Percentiles rank a stretch among this genome's conserved stretches.
phyloP scores from a whole-genome alignment of 2,329 filamentous ascomycete genomes.

The Clarireedia paspali region DNA sequence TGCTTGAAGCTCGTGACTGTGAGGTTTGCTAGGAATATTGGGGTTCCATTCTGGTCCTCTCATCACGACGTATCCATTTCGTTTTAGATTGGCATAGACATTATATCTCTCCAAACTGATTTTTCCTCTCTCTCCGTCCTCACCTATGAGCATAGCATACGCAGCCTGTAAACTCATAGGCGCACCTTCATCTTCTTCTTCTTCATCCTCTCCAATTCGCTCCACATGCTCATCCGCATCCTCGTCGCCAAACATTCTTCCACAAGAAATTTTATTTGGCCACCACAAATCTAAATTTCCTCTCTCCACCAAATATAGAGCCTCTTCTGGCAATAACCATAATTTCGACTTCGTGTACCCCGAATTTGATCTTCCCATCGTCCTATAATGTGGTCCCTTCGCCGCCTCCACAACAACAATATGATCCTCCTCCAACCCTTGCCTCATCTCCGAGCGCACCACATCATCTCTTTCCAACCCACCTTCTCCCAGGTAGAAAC shows the following conservation, averaged over 20 bases:
- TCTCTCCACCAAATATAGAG: slow-evolving; percentile 80
- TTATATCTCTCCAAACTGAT: slow-evolving; percentile 71
- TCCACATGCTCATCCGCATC: slow-evolving; percentile 34
- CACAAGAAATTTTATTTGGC: slow-evolving; percentile 50
- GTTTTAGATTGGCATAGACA: slow-evolving; percentile 78
- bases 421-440: slow-evolving; percentile 46
- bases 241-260: slow-evolving; percentile 28
- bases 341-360: slow-evolving; percentile 53
- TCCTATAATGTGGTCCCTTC: slow-evolving; percentile 65
- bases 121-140: slow-evolving; percentile 53
- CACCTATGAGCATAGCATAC: slow-evolving; percentile 75
- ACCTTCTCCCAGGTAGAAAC: slow-evolving; percentile 61
- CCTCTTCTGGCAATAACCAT: slow-evolving; percentile 89
- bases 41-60: slow-evolving; percentile 53
- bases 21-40: slow-evolving; percentile 16
- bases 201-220: slow-evolving; percentile 16
- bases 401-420: slow-evolving; percentile 64
- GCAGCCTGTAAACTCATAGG: slow-evolving; percentile 87
- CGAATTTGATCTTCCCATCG: slow-evolving; percentile 61
- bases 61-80: slow-evolving; percentile 73
- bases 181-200: slow-evolving; percentile 56
- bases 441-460: slow-evolving; percentile 61
- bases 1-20: neutral
- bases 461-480: slow-evolving; percentile 32
- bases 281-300: slow-evolving; percentile 84